Base-by-base conservation (phyloP, 371 early-diverging fungal genomes). In the Sporodiniella umbellata region DNA sequence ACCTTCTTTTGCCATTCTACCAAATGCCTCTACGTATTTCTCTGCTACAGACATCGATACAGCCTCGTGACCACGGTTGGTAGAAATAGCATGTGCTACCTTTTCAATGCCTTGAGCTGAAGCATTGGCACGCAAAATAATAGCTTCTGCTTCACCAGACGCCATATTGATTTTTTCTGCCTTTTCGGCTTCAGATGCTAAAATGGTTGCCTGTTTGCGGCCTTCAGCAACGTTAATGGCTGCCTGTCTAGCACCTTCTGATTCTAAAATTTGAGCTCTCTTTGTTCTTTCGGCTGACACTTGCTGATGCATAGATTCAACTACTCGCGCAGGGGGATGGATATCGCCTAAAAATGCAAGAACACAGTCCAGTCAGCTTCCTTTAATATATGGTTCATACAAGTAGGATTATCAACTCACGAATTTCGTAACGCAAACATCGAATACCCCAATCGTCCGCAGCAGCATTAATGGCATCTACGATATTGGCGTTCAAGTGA, bases 141-240 rank as follows among this genome's bases (percentile, higher is more conserved):
- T 95, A 4, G 94, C 94, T 59, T 94, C 90, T 14, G 95, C 88
- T 62, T 94, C 93, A 83, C 84, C 85, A 39, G 76, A 62, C 19
- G 98, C 98, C 51, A 84, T 75, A 62, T 97, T 97, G 57, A 98
- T 92, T 66, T 89, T 90, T 54, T 94, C 87, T 17, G 82, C 75
- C 66, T 86, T 90, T 23, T 85, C 86, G 17, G 96, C 98, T 72
- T 98, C 98, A 4, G 97, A 95, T 23, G 92, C 94, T 47, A 98
- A 74, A 55, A 98, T 96, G 12, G 88, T 79, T 1, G 95, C 83
- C 62, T 94, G 93, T 66, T 95, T 96, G 15, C 80, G 77, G 60
- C 98, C 98, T 71, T 98, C 96, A 15, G 98, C 98, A 11, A 97
- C 94, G 56, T 98, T 97, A 69, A 97, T 98, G 1, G 93, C 94